Base-by-base conservation (phyloP, 169 alveolate genomes). In the Toxoplasma gondii region DNA sequence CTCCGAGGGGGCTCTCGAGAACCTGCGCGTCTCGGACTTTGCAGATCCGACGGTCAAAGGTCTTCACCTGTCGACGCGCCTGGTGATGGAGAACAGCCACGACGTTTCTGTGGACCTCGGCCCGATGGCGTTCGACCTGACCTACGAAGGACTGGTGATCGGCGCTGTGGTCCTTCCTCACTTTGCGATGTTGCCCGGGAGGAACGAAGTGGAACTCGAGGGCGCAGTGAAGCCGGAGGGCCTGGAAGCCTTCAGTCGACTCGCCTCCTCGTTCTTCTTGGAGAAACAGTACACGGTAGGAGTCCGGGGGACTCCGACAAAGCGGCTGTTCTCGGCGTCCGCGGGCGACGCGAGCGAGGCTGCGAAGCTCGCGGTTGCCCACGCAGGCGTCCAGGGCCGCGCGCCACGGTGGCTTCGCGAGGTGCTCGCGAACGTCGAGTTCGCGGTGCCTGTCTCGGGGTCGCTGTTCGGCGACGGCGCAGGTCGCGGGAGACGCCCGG, bases 211-310 rank as follows among this genome's bases (percentile, higher is more conserved):
- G 34, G 45, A 16, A n/a, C 82, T 91, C 17, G 44, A n/a, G 34
- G 94, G 94, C 39, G 69, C 81, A 0, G 69, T 91, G 4, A 82
- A 91, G 36, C 94, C 94, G 38, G 44, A 49, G 67, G 83, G 64
- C 39, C 43, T 36, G 0, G 94, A n/a, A 34, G 74, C 94, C 69
- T 91, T 91, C 67, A 74, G 83, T 39, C 39, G 36, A 17, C 91
- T 91, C 27, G 94, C 94, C 53, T 34, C 91, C 2, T 5, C 83
- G 34, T 91, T 91, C 91, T 91, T 91, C 90, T 19, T 39, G 10
- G 86, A 64, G 10, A 54, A 69, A 0, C 58, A 36, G 70, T 80
- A 91, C 54, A 81, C 58, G 39, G 36, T 91, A 2, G 41, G 44
- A 7, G 69, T 91, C 17, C 49, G 36, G 44, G 94, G 94, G 45